These are phyloP conservation scores for Myxozyma sirexii DNA, from an alignment of 805 yeast genomes.

Conservation along the genomic window DNA sequence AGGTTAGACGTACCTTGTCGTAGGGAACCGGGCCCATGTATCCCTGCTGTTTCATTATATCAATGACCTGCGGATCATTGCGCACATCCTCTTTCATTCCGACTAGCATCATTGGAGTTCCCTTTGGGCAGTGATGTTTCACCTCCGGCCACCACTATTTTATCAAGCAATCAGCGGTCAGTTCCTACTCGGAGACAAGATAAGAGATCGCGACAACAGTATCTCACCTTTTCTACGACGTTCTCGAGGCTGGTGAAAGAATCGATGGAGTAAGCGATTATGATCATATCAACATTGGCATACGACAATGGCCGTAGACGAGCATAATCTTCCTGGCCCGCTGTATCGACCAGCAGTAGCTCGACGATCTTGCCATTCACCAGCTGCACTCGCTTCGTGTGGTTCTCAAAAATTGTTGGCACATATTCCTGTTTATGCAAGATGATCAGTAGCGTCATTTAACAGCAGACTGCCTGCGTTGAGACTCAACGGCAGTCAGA, in stretches of 20 bases:
- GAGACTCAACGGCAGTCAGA: not conserved
- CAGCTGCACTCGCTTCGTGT: conserved; percentile 58
- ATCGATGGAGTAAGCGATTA: conserved; percentile 76
- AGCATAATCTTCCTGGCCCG: conserved; percentile 87
- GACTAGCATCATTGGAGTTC: conserved; percentile 73
- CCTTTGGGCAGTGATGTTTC: conserved; percentile 71
- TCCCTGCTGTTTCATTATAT: conserved; percentile 37
- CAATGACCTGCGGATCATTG: conserved; percentile 33
- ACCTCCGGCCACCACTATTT: conserved; percentile 81
- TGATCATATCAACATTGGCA: conserved; percentile 73
- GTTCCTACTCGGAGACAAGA: not conserved
- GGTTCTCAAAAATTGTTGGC: conserved; percentile 83
- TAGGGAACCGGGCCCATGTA: conserved; percentile 29
- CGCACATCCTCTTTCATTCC: conserved; percentile 77
- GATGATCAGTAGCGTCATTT: not conserved
- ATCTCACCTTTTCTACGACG: conserved; percentile 54
- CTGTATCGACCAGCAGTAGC: conserved; percentile 84
- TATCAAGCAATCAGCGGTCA: not conserved
- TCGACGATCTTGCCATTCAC: conserved; percentile 58
- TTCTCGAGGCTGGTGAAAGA: conserved; percentile 65
- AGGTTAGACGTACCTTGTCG: conserved; percentile 5
- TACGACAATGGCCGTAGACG: conserved; percentile 76
- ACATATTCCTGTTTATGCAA: conserved; percentile 52
- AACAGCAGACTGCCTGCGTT: not conserved
- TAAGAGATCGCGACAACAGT: not conserved